Base-by-base conservation (phyloP, 2,329 filamentous ascomycete genomes). In the Talaromyces piceae region DNA sequence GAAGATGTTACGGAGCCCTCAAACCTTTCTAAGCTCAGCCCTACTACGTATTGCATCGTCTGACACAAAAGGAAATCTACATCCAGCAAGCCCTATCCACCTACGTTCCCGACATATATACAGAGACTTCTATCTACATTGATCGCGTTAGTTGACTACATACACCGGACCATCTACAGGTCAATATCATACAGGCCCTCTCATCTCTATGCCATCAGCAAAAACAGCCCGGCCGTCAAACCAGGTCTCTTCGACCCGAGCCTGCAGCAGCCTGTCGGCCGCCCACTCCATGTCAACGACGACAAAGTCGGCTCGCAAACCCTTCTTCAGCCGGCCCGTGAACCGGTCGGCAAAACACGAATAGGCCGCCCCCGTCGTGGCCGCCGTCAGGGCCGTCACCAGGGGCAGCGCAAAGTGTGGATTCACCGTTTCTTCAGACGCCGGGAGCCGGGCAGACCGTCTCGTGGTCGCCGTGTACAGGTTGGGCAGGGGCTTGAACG, bases 391-490 rank as follows among this genome's bases (percentile, higher is more conserved):
- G 4, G 74, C 74, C 49, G 71, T 63, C 23, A 63, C 66, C 27
- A 77, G 54, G 2, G 65, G 64, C 16, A 77, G 50, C 7, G 60
- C 67, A 53, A 74, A 77, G 31, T 75, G 61, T 12, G 65, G 58
- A 46, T 77, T 76, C 1, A 76, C 67, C 2, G 68, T 68, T 39
- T 62, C 61, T 3, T 67, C 65, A 1, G 57, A 61, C 2, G 70
- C 62, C 0, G 68, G 67, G 45, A 75, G 65, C 28, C 70, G 64
- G 1, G 73, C 71, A 4, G 72, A 74, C 33, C 67, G 67, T 47
- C 75, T 64, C 5, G 74, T 77, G 0, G 74, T 76, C 11, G 74
- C 75, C 46, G 73, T 70, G 51, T 77, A 77, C 27, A 77, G 53
- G 56, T 77, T 77, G 2, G 65, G 66, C 33, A 77, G 60, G 9